Evolutionary conservation across 768 basidiomycete species (phyloP).

Genomic region (Leccinum incarnatum): DNA sequence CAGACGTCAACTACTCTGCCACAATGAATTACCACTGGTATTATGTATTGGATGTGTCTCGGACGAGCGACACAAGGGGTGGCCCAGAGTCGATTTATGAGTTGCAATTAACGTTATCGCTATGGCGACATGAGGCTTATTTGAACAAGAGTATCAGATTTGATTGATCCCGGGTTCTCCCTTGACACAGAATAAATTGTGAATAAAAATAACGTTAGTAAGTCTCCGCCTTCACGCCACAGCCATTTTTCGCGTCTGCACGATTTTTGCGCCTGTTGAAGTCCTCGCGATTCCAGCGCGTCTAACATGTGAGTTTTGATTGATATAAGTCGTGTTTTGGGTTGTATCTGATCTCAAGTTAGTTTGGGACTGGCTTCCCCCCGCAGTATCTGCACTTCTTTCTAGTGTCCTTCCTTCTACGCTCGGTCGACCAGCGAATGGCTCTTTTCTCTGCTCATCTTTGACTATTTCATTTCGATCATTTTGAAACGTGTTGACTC

Average conservation of each 20-base stretch:
- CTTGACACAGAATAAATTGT: not conserved
- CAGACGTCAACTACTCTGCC: not conserved
- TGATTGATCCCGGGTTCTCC: not conserved
- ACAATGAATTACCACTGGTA: not conserved
- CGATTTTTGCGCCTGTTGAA: slow-evolving; percentile 1
- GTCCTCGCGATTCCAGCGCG: slow-evolving; percentile 7
- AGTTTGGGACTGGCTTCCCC: slow-evolving; percentile 21
- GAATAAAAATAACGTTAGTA: not conserved
- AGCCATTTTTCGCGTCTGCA: not conserved
- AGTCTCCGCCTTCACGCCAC: not conserved
- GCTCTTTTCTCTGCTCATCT: slow-evolving; percentile 13
- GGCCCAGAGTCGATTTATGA: not conserved
- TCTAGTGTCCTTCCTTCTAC: not conserved
- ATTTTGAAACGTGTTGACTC: slow-evolving; percentile 7
- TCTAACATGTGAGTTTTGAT: slow-evolving; percentile 8
- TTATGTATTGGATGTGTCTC: not conserved
- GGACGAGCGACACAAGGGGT: not conserved
- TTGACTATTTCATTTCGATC: slow-evolving; percentile 7
- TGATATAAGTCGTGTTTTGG: not conserved
- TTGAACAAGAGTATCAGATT: not conserved
- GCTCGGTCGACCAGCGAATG: slow-evolving; percentile 22
- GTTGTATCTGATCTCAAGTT: not conserved
- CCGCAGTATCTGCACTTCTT: slow-evolving; percentile 8
- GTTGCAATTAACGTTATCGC: not conserved
- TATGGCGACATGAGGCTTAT: not conserved